phyloP scores from a whole-genome alignment of 1,139 yeast species.

The Suhomyces maxii region DNA sequence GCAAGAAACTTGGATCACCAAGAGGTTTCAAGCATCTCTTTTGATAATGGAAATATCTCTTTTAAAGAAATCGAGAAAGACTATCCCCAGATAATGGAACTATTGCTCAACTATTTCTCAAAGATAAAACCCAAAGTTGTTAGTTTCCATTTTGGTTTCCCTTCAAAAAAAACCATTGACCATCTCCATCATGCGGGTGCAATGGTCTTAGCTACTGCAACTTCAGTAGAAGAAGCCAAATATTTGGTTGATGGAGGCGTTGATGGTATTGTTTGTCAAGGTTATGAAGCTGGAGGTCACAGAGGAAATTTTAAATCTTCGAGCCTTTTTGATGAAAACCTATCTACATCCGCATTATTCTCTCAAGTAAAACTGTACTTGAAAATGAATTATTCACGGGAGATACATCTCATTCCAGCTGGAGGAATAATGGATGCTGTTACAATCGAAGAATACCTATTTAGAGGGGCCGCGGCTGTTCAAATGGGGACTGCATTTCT shows the following conservation, averaged over 20 bases:
- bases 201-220: constrained; percentile 50
- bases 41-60: constrained; percentile 33
- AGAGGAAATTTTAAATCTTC: constrained; percentile 42
- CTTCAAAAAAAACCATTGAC: constrained; percentile 36
- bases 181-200: constrained; percentile 47
- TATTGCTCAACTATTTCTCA: constrained; percentile 13
- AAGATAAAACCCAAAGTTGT: constrained; percentile 25
- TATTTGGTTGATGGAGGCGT: constrained; percentile 23
- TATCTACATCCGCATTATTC: constrained; percentile 37
- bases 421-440: constrained; percentile 44
- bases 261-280: constrained; percentile 49
- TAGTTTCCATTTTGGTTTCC: constrained; percentile 54
- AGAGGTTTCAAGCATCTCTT: constrained; percentile 2
- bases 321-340: constrained; percentile 29
- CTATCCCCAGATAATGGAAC: constrained; percentile 4
- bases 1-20: background rate
- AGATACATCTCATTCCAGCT: constrained; percentile 36
- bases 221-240: constrained; percentile 40
- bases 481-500: constrained; percentile 50
- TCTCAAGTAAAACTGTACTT: constrained; percentile 19
- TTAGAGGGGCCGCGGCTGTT: constrained; percentile 45
- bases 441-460: constrained; percentile 26
- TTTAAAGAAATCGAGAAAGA: constrained; percentile 32
- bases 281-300: constrained; percentile 59
- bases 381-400: constrained; percentile 17